phyloP scores from a whole-genome alignment of 768 basidiomycete species.

The Mycena galericulata region DNA sequence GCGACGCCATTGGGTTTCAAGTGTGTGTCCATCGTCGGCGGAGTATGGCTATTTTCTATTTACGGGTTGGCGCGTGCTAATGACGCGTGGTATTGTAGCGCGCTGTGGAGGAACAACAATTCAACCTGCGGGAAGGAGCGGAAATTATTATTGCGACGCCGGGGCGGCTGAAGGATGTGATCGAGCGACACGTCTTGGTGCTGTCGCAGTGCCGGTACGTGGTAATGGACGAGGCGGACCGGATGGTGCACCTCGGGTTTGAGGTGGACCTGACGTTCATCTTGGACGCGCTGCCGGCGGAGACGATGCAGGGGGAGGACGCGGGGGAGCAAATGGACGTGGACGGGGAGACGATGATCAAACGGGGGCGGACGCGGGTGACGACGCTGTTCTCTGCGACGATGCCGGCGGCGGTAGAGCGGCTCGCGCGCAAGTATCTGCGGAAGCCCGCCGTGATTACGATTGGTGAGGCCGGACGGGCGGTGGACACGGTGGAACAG shows the following conservation, averaged over 20 bases:
- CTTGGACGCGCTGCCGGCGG: conserved; percentile 89
- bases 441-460: conserved; percentile 94
- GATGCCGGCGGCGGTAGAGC: conserved; percentile 98
- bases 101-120: conserved; percentile 97
- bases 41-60: conserved; percentile 63
- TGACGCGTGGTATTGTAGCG: conserved; percentile 59
- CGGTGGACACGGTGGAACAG: conserved; percentile 98
- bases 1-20: conserved; percentile 90
- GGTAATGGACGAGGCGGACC: conserved; percentile 99
- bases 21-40: conserved; percentile 98
- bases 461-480: conserved; percentile 97
- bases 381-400: conserved; percentile 98
- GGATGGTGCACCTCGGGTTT: conserved; percentile 99
- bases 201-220: conserved; percentile 97
- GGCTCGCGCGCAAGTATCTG: conserved; percentile 94
- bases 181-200: conserved; percentile 95
- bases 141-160: conserved; percentile 99
- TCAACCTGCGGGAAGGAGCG: conserved; percentile 96
- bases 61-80: conserved; percentile 7
- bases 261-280: conserved; percentile 96
- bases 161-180: conserved; percentile 97
- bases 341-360: conserved; percentile 73
- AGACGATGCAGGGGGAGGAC: conserved; percentile 90
- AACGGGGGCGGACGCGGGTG: conserved; percentile 87
- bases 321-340: conserved; percentile 82